These are phyloP conservation scores for Hypoxylon trugodes DNA, from an alignment of 495 filamentous ascomycete species.

Conservation along the genomic window DNA sequence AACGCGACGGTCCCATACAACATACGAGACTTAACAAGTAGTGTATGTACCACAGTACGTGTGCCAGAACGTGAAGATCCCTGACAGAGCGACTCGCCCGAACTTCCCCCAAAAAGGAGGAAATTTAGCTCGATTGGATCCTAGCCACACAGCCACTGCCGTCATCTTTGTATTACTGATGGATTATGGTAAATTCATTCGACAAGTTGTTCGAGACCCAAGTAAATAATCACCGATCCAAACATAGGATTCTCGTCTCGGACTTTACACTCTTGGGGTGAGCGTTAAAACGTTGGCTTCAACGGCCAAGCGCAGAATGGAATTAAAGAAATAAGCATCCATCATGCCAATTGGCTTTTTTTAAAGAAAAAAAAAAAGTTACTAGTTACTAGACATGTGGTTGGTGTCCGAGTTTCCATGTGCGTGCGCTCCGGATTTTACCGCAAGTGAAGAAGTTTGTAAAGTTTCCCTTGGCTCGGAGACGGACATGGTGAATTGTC, in stretches of 20 bases:
- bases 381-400: not conserved
- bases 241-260: too few relatives aligned
- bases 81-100: conserved; percentile 21
- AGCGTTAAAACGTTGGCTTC: too few relatives aligned
- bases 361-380: not conserved
- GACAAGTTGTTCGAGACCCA: too few relatives aligned
- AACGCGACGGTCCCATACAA: conserved; percentile 9
- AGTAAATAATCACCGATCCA: too few relatives aligned
- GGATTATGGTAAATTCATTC: conserved; percentile 13
- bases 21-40: not conserved
- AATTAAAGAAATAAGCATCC: conserved; percentile 7
- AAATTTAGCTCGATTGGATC: conserved; percentile 19
- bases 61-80: conserved; percentile 6
- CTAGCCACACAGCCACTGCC: conserved; percentile 24
- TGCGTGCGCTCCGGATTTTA: conserved; percentile 14
- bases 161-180: not conserved
- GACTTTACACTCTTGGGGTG: too few relatives aligned
- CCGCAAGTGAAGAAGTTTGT: conserved; percentile 7
- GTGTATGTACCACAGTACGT: too few relatives aligned
- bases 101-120: not conserved
- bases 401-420: conserved; percentile 13
- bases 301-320: too few relatives aligned
- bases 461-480: not conserved
- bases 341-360: not conserved
- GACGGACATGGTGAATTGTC: not conserved